These are phyloP conservation scores for Chenopodium suecicum DNA, from an alignment of 148 eudicot species.

Conservation along the genomic window DNA sequence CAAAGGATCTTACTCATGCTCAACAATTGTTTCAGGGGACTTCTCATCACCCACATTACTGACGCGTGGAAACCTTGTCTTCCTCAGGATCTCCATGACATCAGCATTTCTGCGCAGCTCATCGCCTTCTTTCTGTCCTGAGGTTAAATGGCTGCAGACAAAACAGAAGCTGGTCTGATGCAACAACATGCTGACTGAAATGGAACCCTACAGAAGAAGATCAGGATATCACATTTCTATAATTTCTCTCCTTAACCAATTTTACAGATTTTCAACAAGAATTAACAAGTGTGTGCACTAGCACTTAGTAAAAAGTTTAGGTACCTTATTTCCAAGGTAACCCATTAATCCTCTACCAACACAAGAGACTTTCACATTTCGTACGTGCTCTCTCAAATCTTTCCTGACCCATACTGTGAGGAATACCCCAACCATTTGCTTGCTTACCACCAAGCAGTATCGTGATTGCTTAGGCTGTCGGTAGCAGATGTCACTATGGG, in stretches of 20 bases:
- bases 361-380: slow-evolving; percentile 87
- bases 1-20: slow-evolving; percentile 73
- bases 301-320: not conserved
- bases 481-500: slow-evolving; percentile 46
- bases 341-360: slow-evolving; percentile 99
- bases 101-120: slow-evolving; percentile 89
- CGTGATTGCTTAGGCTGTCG: slow-evolving; percentile 47
- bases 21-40: slow-evolving; percentile 85
- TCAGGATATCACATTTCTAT: slow-evolving; percentile 9
- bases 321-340: slow-evolving; percentile 92
- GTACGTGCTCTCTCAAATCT: slow-evolving; percentile 75
- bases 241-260: not conserved
- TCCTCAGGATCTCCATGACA: slow-evolving; percentile 87
- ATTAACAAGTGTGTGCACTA: not conserved
- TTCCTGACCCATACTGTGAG: slow-evolving; percentile 88
- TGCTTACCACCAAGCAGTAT: slow-evolving; percentile 80
- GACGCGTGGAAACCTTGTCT: slow-evolving; percentile 88
- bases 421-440: slow-evolving; percentile 94
- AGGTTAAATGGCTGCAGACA: slow-evolving; percentile 89
- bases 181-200: slow-evolving; percentile 87
- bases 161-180: slow-evolving; percentile 97
- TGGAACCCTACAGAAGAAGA: slow-evolving; percentile 69
- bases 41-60: slow-evolving; percentile 56
- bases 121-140: slow-evolving; percentile 95
- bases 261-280: not conserved